Percentiles rank a stretch among this genome's conserved stretches.
These are phyloP conservation scores for Acanthamoeba divionensis DNA, from an alignment of 208 protist species.

Conservation along the genomic window DNA sequence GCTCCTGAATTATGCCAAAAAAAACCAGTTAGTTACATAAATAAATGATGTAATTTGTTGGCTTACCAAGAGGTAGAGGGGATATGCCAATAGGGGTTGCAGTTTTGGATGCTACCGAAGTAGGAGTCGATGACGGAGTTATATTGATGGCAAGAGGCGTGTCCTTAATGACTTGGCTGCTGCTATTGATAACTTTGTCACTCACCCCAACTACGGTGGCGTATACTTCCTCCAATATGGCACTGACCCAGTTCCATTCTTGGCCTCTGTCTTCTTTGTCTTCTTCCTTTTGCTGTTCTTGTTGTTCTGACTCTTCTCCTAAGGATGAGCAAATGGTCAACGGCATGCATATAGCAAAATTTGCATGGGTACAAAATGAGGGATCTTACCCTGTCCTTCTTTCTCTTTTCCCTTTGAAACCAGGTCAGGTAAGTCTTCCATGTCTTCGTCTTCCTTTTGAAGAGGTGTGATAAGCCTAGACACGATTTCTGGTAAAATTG, in stretches of 20 bases:
- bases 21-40: no score
- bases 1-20: no score
- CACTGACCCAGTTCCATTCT: constrained; percentile 14
- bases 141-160: constrained; percentile 27
- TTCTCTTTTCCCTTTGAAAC: not conserved
- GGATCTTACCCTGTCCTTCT: not conserved
- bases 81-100: no score
- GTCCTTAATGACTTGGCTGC: constrained; percentile 12
- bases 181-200: constrained; percentile 42
- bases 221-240: constrained; percentile 15
- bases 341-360: no score
- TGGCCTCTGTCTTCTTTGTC: not conserved
- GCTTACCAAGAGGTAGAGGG: no score
- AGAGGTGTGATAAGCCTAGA: not conserved
- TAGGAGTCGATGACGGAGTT: not conserved
- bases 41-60: no score
- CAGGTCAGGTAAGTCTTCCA: constrained; percentile 5
- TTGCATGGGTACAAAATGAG: no score
- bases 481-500: not conserved
- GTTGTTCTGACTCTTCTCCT: not conserved
- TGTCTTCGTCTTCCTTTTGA: constrained; percentile 16
- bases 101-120: not conserved
- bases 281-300: not conserved
- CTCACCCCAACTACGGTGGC: not conserved
- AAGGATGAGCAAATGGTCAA: no score